phyloP scores from a whole-genome alignment of 2,329 filamentous ascomycete species.

The Chrysoporthe puriensis region DNA sequence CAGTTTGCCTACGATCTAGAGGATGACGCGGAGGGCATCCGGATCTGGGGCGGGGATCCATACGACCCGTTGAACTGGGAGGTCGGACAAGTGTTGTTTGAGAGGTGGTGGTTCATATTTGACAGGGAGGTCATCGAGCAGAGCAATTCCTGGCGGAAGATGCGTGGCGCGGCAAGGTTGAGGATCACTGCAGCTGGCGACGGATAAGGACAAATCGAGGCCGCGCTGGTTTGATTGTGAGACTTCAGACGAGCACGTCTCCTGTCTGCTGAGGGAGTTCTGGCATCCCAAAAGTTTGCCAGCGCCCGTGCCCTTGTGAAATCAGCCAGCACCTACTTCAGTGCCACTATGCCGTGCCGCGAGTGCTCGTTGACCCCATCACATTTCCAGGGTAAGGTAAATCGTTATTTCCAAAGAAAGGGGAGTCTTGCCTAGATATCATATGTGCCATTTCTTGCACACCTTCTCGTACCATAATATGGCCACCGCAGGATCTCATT shows the following conservation, averaged over 20 bases:
- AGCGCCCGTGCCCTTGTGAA: too few relatives aligned
- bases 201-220: background rate
- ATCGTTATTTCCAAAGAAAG: background rate
- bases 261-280: too few relatives aligned
- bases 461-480: background rate
- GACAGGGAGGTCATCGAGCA: slow-evolving; percentile 56
- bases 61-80: slow-evolving; percentile 57
- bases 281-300: too few relatives aligned
- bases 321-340: background rate
- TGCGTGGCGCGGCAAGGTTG: slow-evolving; percentile 44
- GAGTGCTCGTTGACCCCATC: background rate
- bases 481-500: background rate
- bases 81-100: slow-evolving; percentile 60
- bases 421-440: background rate
- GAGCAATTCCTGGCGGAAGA: slow-evolving; percentile 55
- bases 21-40: slow-evolving; percentile 42
- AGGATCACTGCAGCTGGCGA: slow-evolving; percentile 1
- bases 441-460: background rate
- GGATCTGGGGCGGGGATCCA: slow-evolving; percentile 53
- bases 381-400: background rate
- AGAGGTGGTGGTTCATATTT: slow-evolving; percentile 65
- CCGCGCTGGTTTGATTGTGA: background rate
- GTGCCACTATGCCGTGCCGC: background rate
- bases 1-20: slow-evolving; percentile 62
- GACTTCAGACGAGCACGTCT: too few relatives aligned